Percentiles rank a stretch among this genome's conserved stretches.
phyloP scores from a whole-genome alignment of 2,329 filamentous ascomycete genomes.

The Trichoderma sp. region DNA sequence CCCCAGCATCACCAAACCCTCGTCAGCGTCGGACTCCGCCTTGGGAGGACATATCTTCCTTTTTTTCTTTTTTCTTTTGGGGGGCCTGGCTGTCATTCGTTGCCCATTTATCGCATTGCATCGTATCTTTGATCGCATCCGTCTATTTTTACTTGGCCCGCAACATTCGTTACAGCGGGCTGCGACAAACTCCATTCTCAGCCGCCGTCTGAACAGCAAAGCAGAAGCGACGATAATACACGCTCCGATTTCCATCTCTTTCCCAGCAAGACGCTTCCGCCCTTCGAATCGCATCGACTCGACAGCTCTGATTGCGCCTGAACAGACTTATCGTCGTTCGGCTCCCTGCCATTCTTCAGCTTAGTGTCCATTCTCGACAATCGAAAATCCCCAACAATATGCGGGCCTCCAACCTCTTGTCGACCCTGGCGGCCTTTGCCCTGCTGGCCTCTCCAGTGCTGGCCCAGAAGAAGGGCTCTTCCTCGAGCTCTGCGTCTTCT shows the following conservation, averaged over 20 bases:
- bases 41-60: not conserved
- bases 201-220: not conserved
- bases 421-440: constrained; percentile 36
- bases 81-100: not conserved
- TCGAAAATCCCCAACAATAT: not conserved
- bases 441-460: constrained; percentile 40
- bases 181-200: not conserved
- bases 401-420: constrained; percentile 30
- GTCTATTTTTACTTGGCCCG: not conserved
- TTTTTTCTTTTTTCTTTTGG: not conserved
- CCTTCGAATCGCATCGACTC: not conserved
- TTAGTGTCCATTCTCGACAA: not conserved
- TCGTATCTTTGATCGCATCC: not conserved
- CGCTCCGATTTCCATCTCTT: not conserved
- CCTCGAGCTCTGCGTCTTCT: constrained; percentile 9
- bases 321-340: not conserved
- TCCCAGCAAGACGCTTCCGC: not conserved
- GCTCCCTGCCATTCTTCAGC: not conserved
- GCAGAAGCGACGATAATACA: not conserved
- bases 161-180: constrained; percentile 5
- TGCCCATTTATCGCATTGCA: constrained; percentile 12
- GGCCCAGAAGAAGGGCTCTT: constrained; percentile 38
- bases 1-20: constrained; percentile 15
- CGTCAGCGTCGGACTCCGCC: constrained; percentile 8
- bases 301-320: not conserved